These are phyloP conservation scores for Clavariopsis aquatica DNA, from an alignment of 495 filamentous ascomycete species.

Conservation along the genomic window DNA sequence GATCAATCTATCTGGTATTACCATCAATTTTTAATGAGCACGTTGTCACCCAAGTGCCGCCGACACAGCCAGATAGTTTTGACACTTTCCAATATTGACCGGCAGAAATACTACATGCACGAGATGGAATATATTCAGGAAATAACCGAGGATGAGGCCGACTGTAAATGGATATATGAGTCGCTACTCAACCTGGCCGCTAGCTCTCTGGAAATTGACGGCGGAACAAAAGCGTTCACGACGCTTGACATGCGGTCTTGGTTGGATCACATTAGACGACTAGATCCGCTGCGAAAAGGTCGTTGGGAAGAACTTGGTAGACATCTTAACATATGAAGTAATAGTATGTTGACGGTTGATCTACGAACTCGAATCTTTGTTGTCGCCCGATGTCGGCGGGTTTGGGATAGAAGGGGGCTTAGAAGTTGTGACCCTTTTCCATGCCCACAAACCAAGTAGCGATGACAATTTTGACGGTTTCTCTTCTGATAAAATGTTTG, in stretches of 20 bases:
- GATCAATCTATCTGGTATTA: slow-evolving; percentile 98
- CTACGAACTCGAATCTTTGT: neutral
- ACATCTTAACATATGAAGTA: slow-evolving; percentile 30
- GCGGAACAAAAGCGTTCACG: slow-evolving; percentile 35
- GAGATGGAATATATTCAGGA: slow-evolving; percentile 55
- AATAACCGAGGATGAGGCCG: slow-evolving; percentile 63
- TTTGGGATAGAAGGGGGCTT: neutral
- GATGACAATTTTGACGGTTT: slow-evolving; percentile 16
- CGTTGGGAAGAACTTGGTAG: slow-evolving; percentile 45
- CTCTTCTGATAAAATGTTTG: neutral
- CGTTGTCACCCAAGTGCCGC: slow-evolving; percentile 45
- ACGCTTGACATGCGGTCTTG: slow-evolving; percentile 43
- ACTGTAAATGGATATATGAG: slow-evolving; percentile 50
- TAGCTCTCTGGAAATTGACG: slow-evolving; percentile 38
- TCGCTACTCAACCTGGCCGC: slow-evolving; percentile 37
- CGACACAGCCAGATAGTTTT: slow-evolving; percentile 60
- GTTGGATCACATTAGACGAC: slow-evolving; percentile 41
- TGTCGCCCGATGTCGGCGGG: neutral
- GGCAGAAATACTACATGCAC: slow-evolving; percentile 38
- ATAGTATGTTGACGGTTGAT: neutral
- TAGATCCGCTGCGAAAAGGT: slow-evolving; percentile 47
- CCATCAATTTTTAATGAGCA: slow-evolving; percentile 76
- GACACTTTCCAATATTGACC: slow-evolving; percentile 49
- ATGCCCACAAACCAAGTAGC: slow-evolving; percentile 20
- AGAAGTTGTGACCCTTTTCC: slow-evolving; percentile 7